Evolutionary conservation across 495 filamentous ascomycete species (phyloP), one percentile per base, ranked within the genome.

Genomic region (Apodospora peruviana): DNA sequence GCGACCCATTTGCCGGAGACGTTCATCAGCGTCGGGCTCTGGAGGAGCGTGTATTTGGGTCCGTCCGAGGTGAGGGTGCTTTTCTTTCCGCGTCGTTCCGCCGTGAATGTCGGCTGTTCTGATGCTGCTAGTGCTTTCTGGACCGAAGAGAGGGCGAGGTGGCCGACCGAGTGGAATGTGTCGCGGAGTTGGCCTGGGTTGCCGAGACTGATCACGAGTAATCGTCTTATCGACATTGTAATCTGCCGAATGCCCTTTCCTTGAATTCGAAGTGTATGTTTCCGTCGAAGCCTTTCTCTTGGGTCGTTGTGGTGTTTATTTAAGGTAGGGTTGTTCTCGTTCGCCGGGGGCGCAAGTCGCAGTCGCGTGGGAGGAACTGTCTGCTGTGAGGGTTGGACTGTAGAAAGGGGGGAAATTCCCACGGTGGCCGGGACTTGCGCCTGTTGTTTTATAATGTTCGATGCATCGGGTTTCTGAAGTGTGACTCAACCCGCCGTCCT

Each of bases 111-210:
- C 0, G 76, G 70, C 25, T 71, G 70, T 1, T 44, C 61, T 55
- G 48, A 40, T 0, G n/a, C 18, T n/a, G 50, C 60, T 5, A 90
- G 68, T 12, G 56, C 53, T 11, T 61, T 69, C 17, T 61, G 67
- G 5, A 87, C 53, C 7, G 77, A 70, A 23, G 73, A 63, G 55
- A 91, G 79, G 17, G 87, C 77, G 43, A 77, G 68, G 69, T 94
- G 87, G 44, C 88, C 90, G 27, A 88, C 84, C 47, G 80, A 87
- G 68, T 95, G 90, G 11, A 86, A 83, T n/a, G 86, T 91, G 42
- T 77, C 69, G 45, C 70, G 72, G 65, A 88, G 86, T 23, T 75
- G 69, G 14, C 72, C 60, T 41, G 67, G 64, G 51, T 76, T 70
- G 52, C 72, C 68, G 54, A 76, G 52, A 58, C 73, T 68, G 56